Evolutionary conservation across 164 flowering plant species (phyloP), one percentile per base, ranked within the genome.

Genomic region (Umbellularia californica): DNA sequence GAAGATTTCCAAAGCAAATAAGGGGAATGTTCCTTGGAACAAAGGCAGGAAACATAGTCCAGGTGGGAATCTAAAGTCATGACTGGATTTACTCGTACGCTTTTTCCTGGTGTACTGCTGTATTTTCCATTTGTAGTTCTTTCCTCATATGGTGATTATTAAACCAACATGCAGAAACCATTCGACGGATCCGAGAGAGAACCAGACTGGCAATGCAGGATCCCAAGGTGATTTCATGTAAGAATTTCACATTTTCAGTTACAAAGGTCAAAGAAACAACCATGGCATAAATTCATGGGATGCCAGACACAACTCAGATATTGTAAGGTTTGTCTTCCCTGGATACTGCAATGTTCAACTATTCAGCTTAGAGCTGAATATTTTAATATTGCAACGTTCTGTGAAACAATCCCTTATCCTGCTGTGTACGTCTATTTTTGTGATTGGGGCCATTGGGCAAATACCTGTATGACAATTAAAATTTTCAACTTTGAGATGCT

Each of bases 1-100:
- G 84, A 88, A 90, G 77, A 96, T 96, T 66, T 93, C 99, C 12
- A 87, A 90, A 81, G 98, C 98, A 71, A 95, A 93, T 80, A 95
- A 88, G 79, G 99, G 97, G 35, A 88, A 88, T 47, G 85, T 87
- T 2, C 94, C 99, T 22, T 96, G 99, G 99, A 96, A 96, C 88
- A 92, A 89, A 82, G 98, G 99, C 76, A 88, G 87, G 85, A 96
- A 92, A 81, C 99, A 96, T 77, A 93, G 93, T 83, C 79, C 90
- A 78, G 99, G 99, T 92, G 24, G 30, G 77, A 50, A 78, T 65
- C 63, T 69, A 33, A 63, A 63, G 68, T 63, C 22, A 47, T n/a
- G 17, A 47, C 6, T 19, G 35, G 33, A 24, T 50, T 72, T 58
- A 22, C 2, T 28, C 11, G 14, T 41, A 19, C n/a, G 25, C 24